Percentiles rank a stretch among this genome's conserved stretches.
Conservation (phyloP, 225 moss, liverwort and hornwort genomes). For the Antitrichia curtipendula region DNA sequence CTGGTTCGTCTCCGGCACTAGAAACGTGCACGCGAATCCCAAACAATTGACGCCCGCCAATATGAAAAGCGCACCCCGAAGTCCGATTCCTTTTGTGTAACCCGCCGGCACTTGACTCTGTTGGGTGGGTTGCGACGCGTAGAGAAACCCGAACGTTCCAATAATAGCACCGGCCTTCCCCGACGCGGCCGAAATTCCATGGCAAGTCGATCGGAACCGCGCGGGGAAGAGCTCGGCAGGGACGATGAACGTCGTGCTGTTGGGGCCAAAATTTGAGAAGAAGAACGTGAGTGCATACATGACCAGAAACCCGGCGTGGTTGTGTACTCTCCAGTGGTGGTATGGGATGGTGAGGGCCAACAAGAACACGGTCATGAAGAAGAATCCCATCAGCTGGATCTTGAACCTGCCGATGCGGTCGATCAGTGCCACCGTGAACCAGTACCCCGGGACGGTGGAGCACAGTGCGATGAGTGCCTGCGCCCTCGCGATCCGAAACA, state of each 20-base stretch:
- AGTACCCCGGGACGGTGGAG: conserved; percentile 50
- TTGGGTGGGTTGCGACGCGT: conserved; percentile 1
- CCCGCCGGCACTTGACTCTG: background rate
- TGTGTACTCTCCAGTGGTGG: background rate
- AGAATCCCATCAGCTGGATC: conserved; percentile 50
- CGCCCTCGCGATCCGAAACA: conserved; percentile 18
- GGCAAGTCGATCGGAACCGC: conserved; percentile 46
- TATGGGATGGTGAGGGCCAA: conserved; percentile 30
- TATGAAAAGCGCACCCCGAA: conserved; percentile 7
- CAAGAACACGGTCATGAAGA: conserved; percentile 67
- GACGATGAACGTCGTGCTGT: conserved; percentile 50
- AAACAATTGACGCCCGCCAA: background rate
- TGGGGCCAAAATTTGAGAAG: conserved; percentile 49
- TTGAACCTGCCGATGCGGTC: conserved; percentile 32
- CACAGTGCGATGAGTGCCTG: conserved; percentile 41
- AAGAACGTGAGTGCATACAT: conserved; percentile 45
- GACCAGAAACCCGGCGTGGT: background rate
- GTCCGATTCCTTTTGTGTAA: conserved; percentile 16
- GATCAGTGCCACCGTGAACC: conserved; percentile 29
- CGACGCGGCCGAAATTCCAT: conserved; percentile 39
- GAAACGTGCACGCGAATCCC: conserved; percentile 26
- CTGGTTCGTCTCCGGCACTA: conserved; percentile 54
- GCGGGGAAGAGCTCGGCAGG: conserved; percentile 62
- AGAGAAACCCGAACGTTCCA: conserved; percentile 43
- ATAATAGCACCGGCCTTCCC: conserved; percentile 50